phyloP scores from a whole-genome alignment of 2,329 filamentous ascomycete species.

The Fusarium duplospermum region DNA sequence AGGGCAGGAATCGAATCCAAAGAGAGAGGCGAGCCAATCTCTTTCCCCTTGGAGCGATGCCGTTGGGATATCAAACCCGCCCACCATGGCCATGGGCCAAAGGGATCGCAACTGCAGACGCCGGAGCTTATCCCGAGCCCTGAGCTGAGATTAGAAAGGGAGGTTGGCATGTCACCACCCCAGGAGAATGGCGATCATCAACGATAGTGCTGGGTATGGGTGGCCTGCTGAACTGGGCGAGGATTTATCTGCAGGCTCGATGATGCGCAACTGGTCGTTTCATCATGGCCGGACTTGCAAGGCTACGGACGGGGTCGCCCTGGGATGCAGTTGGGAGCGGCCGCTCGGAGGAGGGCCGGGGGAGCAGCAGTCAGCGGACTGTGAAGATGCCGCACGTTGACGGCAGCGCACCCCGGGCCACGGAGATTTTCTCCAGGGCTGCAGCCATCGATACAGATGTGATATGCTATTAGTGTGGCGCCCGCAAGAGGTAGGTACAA shows the following conservation, averaged over 20 bases:
- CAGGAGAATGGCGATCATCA: conserved; percentile 21
- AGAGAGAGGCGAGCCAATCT: background rate
- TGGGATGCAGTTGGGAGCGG: conserved; percentile 25
- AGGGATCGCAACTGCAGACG: background rate
- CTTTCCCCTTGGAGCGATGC: conserved; percentile 19
- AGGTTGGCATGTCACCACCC: conserved; percentile 28
- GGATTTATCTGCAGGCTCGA: conserved; percentile 6
- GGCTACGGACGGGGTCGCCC: conserved; percentile 18
- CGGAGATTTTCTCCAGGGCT: conserved; percentile 32
- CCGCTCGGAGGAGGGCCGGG: conserved; percentile 26
- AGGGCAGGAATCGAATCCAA: conserved; percentile 4
- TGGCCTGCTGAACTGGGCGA: conserved; percentile 1
- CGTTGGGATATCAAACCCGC: conserved; percentile 8
- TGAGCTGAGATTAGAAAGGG: conserved; percentile 34
- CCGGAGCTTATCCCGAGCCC: conserved; percentile 15
- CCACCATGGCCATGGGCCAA: conserved; percentile 7
- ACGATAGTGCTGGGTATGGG: conserved; percentile 5
- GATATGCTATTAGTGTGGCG: conserved; percentile 15
- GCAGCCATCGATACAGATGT: conserved; percentile 25
- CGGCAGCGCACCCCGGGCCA: conserved; percentile 8
- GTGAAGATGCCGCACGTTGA: conserved; percentile 10
- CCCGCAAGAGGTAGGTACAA: conserved; percentile 7
- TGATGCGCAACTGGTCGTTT: conserved; percentile 29
- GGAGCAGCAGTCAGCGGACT: background rate
- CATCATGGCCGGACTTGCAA: conserved; percentile 29